phyloP scores from a whole-genome alignment of 2,329 filamentous ascomycete species.

The Cadophora luteo-olivacea region DNA sequence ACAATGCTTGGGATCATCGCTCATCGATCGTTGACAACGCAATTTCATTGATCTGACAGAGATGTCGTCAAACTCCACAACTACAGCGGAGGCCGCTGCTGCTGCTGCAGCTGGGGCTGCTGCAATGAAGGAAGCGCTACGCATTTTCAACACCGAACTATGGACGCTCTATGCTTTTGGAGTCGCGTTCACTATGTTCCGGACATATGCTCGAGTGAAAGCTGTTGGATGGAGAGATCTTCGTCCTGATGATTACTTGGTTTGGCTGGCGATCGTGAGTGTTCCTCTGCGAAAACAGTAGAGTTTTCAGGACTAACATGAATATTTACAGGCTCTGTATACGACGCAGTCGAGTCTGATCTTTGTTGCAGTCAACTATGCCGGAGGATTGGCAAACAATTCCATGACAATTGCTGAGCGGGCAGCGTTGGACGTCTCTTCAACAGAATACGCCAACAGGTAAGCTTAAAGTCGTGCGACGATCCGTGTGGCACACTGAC shows the following conservation, averaged over 20 bases:
- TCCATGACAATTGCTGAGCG: slow-evolving; percentile 60
- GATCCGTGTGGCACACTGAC: not conserved
- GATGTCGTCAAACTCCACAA: slow-evolving; percentile 11
- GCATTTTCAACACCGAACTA: slow-evolving; percentile 51
- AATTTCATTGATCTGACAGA: not conserved
- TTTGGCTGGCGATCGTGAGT: slow-evolving; percentile 59
- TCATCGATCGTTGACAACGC: not conserved
- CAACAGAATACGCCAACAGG: slow-evolving; percentile 52
- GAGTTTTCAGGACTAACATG: too few relatives aligned
- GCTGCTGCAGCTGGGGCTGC: slow-evolving; percentile 11
- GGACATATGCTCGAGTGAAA: slow-evolving; percentile 56
- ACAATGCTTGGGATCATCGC: not conserved
- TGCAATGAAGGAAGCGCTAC: slow-evolving; percentile 15
- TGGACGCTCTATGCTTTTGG: slow-evolving; percentile 59
- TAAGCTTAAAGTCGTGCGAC: slow-evolving; percentile 7
- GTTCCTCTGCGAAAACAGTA: not conserved
- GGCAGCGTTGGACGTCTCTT: slow-evolving; percentile 49
- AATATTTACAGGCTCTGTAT: slow-evolving; percentile 53
- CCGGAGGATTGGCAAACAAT: slow-evolving; percentile 61
- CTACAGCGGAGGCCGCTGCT: slow-evolving; percentile 20
- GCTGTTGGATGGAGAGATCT: slow-evolving; percentile 57
- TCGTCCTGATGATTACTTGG: slow-evolving; percentile 64
- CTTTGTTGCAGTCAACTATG: slow-evolving; percentile 56
- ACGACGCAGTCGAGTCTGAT: slow-evolving; percentile 55
- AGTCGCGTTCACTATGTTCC: slow-evolving; percentile 55